Percentiles rank a stretch among this genome's conserved stretches.
These are phyloP conservation scores for Coemansia erecta DNA, from an alignment of 192 early-diverging fungal species.

Conservation along the genomic window DNA sequence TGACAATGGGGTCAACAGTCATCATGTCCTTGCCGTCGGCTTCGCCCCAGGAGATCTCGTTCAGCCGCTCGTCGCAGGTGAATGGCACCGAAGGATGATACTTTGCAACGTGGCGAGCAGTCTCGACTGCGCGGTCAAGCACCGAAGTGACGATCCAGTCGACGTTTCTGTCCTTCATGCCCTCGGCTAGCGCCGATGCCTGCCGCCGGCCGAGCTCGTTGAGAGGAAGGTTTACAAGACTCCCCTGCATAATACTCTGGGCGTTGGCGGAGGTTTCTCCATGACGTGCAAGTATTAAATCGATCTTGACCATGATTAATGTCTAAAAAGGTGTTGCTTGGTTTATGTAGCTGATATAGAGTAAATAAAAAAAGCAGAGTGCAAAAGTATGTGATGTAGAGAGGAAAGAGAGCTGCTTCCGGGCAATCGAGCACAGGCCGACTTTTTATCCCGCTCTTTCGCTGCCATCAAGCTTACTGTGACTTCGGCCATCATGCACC, in stretches of 20 bases:
- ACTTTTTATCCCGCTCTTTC: too few species aligned
- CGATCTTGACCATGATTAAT: conserved; percentile 15
- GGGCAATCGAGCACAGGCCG: too few species aligned
- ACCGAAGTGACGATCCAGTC: conserved; percentile 44
- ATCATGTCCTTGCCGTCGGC: conserved; percentile 26
- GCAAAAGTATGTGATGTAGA: not conserved
- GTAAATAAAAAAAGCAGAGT: not conserved
- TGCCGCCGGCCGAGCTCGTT: conserved; percentile 32
- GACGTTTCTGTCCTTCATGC: conserved; percentile 20
- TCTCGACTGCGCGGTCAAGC: conserved; percentile 37
- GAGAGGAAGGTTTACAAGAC: conserved; percentile 29
- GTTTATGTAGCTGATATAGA: not conserved
- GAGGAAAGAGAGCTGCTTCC: not conserved
- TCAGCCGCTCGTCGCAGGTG: conserved; percentile 32
- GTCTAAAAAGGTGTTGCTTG: too few species aligned
- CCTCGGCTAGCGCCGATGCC: conserved; percentile 24
- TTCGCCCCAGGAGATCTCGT: conserved; percentile 50
- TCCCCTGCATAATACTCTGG: conserved; percentile 29
- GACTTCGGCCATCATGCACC: too few species aligned
- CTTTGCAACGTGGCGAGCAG: conserved; percentile 19
- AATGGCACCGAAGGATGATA: conserved; percentile 27
- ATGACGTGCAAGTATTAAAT: conserved; percentile 40
- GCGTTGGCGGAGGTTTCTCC: conserved; percentile 48
- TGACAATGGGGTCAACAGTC: conserved; percentile 8
- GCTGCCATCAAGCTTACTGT: too few species aligned